A percentile compares a stretch with the other conserved stretches of the same genome.
These are phyloP conservation scores for Nakaseomyces glabratus DNA, from an alignment of 1,139 yeast genomes.

Conservation along the genomic window DNA sequence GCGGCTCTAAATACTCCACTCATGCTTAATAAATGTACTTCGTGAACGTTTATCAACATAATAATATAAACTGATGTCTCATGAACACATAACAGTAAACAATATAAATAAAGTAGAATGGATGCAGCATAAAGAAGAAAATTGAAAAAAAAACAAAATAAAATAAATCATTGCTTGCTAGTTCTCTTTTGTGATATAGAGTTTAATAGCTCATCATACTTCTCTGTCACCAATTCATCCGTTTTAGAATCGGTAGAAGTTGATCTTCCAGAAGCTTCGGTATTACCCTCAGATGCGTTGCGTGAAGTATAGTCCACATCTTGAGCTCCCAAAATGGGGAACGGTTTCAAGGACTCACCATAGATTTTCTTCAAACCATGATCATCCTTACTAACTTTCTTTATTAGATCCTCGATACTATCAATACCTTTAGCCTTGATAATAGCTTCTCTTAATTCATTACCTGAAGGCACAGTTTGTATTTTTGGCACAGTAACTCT, in stretches of 20 bases:
- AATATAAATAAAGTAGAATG: too few species aligned
- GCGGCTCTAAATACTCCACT: too few species aligned
- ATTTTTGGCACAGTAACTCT: slow-evolving; percentile 11
- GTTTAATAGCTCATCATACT: slow-evolving; percentile 59
- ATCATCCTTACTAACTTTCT: slow-evolving; percentile 47
- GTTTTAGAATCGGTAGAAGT: background rate
- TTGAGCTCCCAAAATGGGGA: slow-evolving; percentile 5
- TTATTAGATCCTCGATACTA: slow-evolving; percentile 61
- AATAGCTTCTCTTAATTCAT: slow-evolving; percentile 67
- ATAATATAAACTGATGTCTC: too few species aligned
- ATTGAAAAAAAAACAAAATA: too few species aligned
- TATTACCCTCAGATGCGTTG: slow-evolving; percentile 2
- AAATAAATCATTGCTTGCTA: too few species aligned
- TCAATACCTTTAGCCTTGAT: slow-evolving; percentile 71
- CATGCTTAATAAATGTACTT: too few species aligned
- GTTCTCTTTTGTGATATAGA: slow-evolving; percentile 58
- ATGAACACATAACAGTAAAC: too few species aligned
- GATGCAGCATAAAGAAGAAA: too few species aligned
- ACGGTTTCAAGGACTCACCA: slow-evolving; percentile 20
- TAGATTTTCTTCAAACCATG: slow-evolving; percentile 51
- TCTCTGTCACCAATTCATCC: slow-evolving; percentile 44
- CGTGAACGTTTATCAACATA: too few species aligned
- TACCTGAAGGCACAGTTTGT: slow-evolving; percentile 56
- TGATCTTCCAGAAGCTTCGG: background rate
- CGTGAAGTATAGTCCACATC: slow-evolving; percentile 2